These are phyloP conservation scores for Lagenaria siceraria DNA, from an alignment of 306 rosid genomes.

Conservation along the genomic window DNA sequence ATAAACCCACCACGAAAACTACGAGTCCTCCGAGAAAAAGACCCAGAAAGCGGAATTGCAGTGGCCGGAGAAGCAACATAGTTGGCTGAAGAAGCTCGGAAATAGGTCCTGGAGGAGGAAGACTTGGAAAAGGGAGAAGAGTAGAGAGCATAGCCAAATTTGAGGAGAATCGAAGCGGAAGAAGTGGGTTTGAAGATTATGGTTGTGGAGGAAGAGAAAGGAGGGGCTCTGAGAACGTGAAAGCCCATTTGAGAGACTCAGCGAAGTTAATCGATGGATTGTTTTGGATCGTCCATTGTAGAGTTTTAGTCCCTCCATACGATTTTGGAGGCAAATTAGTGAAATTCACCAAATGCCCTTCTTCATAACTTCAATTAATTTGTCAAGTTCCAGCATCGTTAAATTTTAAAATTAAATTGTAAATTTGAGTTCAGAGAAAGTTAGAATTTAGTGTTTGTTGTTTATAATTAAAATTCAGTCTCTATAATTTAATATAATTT, in stretches of 20 bases:
- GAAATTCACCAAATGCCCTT: too few relatives aligned
- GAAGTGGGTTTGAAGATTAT: slow-evolving; percentile 15
- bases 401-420: too few relatives aligned
- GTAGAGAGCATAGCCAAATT: slow-evolving; percentile 4
- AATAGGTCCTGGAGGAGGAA: slow-evolving; percentile 6
- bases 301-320: neutral
- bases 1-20: slow-evolving; percentile 30
- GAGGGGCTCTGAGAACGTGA: neutral
- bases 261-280: neutral
- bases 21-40: slow-evolving; percentile 19
- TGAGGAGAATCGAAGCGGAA: slow-evolving; percentile 12
- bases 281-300: neutral
- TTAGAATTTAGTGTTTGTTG: too few relatives aligned
- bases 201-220: slow-evolving; percentile 24
- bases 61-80: slow-evolving; percentile 10
- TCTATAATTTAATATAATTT: too few relatives aligned
- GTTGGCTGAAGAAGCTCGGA: slow-evolving; percentile 12
- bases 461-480: too few relatives aligned
- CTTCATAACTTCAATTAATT: too few relatives aligned
- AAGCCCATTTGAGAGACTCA: neutral
- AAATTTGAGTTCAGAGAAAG: too few relatives aligned
- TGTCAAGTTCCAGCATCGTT: too few relatives aligned
- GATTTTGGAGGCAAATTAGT: too few relatives aligned
- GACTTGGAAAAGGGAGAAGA: slow-evolving; percentile 4
- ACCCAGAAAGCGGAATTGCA: slow-evolving; percentile 15